A percentile compares a stretch with the other conserved stretches of the same genome.
Conservation (phyloP, 208 protist genomes). For the Trypanosoma boissoni region DNA sequence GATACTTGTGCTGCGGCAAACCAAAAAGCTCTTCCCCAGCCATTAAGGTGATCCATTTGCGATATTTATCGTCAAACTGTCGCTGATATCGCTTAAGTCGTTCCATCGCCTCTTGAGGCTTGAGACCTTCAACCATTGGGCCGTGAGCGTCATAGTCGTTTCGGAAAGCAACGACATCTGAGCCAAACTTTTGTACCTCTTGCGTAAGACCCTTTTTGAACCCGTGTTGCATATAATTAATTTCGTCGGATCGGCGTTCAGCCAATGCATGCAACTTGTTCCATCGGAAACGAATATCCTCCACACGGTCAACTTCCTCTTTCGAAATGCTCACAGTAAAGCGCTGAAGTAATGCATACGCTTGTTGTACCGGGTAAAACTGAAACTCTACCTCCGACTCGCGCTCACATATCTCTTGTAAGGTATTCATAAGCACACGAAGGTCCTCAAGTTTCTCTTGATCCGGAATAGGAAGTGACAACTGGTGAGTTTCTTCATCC, state of each 20-base stretch:
- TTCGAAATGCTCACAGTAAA: constrained; percentile 93
- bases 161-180: constrained; percentile 91
- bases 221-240: constrained; percentile 89
- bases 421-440: constrained; percentile 90
- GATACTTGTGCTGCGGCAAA: constrained; percentile 92
- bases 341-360: constrained; percentile 90
- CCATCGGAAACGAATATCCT: constrained; percentile 93
- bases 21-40: constrained; percentile 96
- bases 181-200: constrained; percentile 92
- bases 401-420: constrained; percentile 89
- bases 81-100: constrained; percentile 94
- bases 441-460: constrained; percentile 94
- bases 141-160: constrained; percentile 96
- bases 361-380: constrained; percentile 93
- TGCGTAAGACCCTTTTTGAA: constrained; percentile 94
- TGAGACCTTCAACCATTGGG: constrained; percentile 93
- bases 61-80: constrained; percentile 94
- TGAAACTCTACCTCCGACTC: constrained; percentile 93
- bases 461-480: constrained; percentile 91
- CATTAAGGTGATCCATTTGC: constrained; percentile 93
- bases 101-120: constrained; percentile 93
- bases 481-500: constrained; percentile 87
- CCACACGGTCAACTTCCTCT: constrained; percentile 95
- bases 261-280: constrained; percentile 84
- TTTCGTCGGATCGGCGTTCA: constrained; percentile 79